Percentiles rank a stretch among this genome's conserved stretches.
phyloP scores from a whole-genome alignment of 371 early-diverging fungal species.

The Coemansia sp. region DNA sequence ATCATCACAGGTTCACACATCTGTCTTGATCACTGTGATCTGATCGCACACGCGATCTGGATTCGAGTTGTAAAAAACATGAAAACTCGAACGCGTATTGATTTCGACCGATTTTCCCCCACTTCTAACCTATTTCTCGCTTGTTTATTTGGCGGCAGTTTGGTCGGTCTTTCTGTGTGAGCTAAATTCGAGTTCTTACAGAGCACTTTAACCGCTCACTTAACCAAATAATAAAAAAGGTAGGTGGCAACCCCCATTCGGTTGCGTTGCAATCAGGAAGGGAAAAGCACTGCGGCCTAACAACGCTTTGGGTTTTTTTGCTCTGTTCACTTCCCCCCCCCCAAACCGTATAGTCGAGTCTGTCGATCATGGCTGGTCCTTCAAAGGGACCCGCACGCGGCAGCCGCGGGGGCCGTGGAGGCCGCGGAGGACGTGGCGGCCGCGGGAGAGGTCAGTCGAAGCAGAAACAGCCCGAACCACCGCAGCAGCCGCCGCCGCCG shows the following conservation, averaged over 20 bases:
- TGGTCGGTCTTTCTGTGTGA: too few relatives aligned
- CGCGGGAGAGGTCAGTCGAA: background rate
- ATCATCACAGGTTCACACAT: background rate
- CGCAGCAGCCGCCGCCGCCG: constrained; percentile 3
- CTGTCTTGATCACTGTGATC: constrained; percentile 2
- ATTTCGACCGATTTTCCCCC: background rate
- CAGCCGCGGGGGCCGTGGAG: background rate
- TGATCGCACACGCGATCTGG: background rate
- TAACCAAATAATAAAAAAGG: too few relatives aligned
- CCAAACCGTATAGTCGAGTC: background rate
- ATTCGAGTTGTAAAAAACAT: background rate
- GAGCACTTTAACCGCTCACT: too few relatives aligned
- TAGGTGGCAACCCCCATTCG: too few relatives aligned
- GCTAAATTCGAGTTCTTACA: too few relatives aligned
- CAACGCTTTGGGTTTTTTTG: background rate
- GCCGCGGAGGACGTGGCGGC: background rate
- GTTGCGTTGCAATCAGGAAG: background rate
- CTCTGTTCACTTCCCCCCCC: background rate
- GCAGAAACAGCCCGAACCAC: background rate
- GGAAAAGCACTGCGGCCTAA: background rate
- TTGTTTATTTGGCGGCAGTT: background rate
- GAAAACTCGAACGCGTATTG: background rate
- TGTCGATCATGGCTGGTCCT: constrained; percentile 10
- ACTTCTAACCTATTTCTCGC: background rate
- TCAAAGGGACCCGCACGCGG: constrained; percentile 6